Percentiles rank a stretch among this genome's conserved stretches.
These are phyloP conservation scores for Casuarina equisetifolia DNA, from an alignment of 306 rosid genomes.

Conservation along the genomic window DNA sequence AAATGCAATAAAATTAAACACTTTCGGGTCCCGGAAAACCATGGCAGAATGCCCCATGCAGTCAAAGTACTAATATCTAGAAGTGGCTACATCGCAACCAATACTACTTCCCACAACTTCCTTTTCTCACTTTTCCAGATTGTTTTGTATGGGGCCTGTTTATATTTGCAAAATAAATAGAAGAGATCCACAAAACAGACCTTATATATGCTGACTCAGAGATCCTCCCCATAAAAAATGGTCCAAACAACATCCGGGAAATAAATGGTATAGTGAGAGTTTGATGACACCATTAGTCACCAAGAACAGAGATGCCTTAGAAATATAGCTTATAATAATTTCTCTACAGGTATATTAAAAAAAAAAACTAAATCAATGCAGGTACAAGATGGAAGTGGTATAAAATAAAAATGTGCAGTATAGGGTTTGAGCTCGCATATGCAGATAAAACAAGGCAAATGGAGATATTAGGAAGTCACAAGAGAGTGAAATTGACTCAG, in stretches of 20 bases:
- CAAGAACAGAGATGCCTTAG: no score
- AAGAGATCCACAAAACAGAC: background rate
- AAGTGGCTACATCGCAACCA: background rate
- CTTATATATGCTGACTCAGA: background rate
- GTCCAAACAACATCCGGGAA: background rate
- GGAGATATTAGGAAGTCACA: background rate
- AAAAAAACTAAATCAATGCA: no score
- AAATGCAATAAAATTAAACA: background rate
- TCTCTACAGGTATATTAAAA: no score
- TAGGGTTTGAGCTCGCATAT: background rate
- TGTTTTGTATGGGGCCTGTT: background rate
- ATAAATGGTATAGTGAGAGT: background rate
- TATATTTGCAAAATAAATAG: background rate
- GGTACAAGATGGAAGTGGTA: background rate
- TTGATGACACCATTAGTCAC: no score
- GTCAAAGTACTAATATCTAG: background rate
- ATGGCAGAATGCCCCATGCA: background rate
- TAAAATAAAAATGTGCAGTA: background rate
- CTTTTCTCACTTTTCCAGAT: background rate
- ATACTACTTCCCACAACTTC: background rate
- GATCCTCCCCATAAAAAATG: background rate
- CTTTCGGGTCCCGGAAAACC: background rate
- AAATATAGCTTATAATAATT: no score
- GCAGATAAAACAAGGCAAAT: background rate
- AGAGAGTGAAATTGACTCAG: background rate